Evolutionary conservation across 805 yeast species (phyloP).

Genomic region (Myxozyma vanderwaltii): DNA sequence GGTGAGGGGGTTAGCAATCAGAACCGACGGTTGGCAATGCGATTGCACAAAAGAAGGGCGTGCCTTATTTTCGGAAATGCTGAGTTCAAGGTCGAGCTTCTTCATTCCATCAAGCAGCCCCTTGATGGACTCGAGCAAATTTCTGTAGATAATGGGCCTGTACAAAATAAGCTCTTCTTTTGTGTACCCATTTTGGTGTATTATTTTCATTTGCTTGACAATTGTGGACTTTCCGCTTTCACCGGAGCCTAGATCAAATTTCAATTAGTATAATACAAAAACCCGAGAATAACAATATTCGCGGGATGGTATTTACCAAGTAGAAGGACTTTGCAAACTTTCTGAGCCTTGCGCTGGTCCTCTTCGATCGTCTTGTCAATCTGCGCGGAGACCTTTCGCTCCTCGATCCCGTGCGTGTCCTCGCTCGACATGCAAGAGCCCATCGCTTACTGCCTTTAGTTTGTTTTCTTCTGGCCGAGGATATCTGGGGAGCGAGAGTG

Average conservation of each 20-base stretch:
- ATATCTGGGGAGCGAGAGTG: too few relatives aligned
- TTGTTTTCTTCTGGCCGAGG: too few relatives aligned
- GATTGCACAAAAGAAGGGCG: background rate
- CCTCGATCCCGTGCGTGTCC: constrained; percentile 14
- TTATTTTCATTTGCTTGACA: constrained; percentile 77
- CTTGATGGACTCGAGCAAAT: constrained; percentile 74
- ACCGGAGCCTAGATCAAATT: constrained; percentile 60
- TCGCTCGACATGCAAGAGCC: constrained; percentile 27
- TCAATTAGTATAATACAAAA: background rate
- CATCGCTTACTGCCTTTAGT: constrained; percentile 16
- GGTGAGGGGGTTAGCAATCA: constrained; percentile 6
- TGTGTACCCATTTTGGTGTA: constrained; percentile 71
- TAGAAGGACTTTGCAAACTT: constrained; percentile 71
- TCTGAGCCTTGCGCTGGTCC: constrained; percentile 34
- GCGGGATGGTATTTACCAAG: constrained; percentile 36
- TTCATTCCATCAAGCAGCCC: constrained; percentile 57
- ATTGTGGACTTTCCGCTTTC: constrained; percentile 82
- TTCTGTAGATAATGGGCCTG: constrained; percentile 76
- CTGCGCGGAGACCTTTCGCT: constrained; percentile 24
- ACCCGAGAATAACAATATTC: background rate
- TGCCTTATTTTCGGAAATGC: constrained; percentile 9
- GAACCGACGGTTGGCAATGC: constrained; percentile 37
- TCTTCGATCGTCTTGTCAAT: constrained; percentile 31
- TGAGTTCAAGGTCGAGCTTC: constrained; percentile 9
- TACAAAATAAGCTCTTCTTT: constrained; percentile 72